Evolutionary conservation across 1,284 basidiomycete genomes (phyloP).

Genomic region (Trametes versicolor): DNA sequence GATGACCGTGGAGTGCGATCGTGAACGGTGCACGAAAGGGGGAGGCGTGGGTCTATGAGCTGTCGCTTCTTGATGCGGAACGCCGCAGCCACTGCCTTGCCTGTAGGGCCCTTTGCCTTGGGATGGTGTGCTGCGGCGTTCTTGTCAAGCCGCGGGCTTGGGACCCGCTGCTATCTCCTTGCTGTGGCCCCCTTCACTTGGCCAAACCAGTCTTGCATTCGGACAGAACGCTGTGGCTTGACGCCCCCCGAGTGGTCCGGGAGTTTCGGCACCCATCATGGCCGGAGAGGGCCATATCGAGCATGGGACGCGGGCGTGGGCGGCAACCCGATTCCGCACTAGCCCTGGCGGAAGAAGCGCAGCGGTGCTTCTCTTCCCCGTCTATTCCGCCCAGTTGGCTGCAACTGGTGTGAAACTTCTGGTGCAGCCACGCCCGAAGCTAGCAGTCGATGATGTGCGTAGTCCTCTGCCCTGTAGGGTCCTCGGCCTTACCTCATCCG

Average conservation of each 20-base stretch:
- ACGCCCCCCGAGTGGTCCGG: slow-evolving; percentile 9
- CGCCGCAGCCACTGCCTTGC: neutral
- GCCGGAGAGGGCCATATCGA: slow-evolving; percentile 29
- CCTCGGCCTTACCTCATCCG: slow-evolving; percentile 15
- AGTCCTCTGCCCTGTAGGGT: slow-evolving; percentile 17
- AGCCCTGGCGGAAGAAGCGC: slow-evolving; percentile 28
- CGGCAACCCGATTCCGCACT: slow-evolving; percentile 31
- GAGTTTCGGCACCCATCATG: slow-evolving; percentile 26
- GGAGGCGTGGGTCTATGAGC: slow-evolving; percentile 17
- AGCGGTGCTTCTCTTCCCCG: slow-evolving; percentile 31
- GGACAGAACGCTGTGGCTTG: slow-evolving; percentile 1
- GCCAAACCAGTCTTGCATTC: neutral
- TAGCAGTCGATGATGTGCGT: slow-evolving; percentile 12
- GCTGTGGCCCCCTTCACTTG: neutral
- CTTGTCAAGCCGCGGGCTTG: neutral
- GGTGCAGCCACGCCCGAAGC: slow-evolving; percentile 18
- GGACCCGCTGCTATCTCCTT: slow-evolving; percentile 1
- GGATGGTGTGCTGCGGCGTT: neutral
- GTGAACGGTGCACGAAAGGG: slow-evolving; percentile 4
- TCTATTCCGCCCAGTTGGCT: slow-evolving; percentile 31
- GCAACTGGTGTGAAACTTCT: slow-evolving; percentile 29
- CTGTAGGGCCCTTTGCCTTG: neutral
- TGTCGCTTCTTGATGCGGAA: slow-evolving; percentile 4
- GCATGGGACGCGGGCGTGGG: slow-evolving; percentile 31
- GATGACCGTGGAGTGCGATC: slow-evolving; percentile 15